phyloP scores from a whole-genome alignment of 345 rosid genomes.

The Populus ilicifolia region DNA sequence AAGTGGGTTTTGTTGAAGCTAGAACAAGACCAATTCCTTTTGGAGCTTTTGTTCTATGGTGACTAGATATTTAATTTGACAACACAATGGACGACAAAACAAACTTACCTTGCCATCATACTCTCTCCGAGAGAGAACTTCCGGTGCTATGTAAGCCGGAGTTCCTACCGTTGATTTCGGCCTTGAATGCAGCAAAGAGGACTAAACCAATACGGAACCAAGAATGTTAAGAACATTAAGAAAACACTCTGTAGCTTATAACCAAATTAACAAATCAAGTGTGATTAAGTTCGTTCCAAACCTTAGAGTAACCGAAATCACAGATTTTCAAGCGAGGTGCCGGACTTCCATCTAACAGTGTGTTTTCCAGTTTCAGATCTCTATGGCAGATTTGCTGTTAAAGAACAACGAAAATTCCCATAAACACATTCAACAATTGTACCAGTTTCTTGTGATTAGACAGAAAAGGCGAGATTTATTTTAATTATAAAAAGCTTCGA shows the following conservation, averaged over 20 bases:
- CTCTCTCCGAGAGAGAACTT: conserved; percentile 80
- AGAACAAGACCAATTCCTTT: neutral
- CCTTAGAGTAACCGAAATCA: conserved; percentile 97
- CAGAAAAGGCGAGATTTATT: neutral
- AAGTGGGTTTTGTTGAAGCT: neutral
- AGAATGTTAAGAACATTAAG: neutral
- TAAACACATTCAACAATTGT: neutral
- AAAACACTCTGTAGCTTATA: neutral
- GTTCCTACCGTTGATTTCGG: conserved; percentile 96
- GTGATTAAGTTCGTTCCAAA: neutral
- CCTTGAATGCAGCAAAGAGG: conserved; percentile 81
- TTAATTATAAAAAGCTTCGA: neutral
- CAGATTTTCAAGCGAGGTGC: conserved; percentile 89
- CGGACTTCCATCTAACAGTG: conserved; percentile 84
- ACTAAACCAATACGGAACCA: conserved; percentile 30
- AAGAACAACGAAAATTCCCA: neutral
- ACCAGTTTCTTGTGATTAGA: neutral
- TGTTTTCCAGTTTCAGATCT: conserved; percentile 90
- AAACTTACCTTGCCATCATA: conserved; percentile 71
- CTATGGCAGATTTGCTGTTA: conserved; percentile 93
- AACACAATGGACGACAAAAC: neutral
- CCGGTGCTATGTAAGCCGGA: conserved; percentile 92
- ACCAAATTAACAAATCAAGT: neutral
- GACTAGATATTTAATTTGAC: neutral
- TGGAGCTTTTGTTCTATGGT: neutral